Evolutionary conservation across 768 basidiomycete genomes (phyloP), one percentile per base, ranked within the genome.

Genomic region (Cystofilobasidium macerans): DNA sequence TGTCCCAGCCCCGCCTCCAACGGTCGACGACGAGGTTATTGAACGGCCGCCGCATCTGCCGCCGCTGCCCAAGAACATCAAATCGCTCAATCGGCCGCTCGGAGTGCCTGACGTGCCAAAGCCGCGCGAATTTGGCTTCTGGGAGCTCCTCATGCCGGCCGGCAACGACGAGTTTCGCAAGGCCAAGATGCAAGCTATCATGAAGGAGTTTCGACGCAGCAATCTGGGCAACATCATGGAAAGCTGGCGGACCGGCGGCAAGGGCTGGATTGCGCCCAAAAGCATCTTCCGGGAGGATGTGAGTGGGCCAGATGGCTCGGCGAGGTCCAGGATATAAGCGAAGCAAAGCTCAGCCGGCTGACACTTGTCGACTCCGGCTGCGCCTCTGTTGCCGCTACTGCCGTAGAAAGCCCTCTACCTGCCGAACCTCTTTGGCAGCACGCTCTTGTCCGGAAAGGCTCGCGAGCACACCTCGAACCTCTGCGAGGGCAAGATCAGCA

Each of bases 191-290:
- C 26, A 32, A 18, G 51, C 51, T 30, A 54, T 54, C 30, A 18
- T 54, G 18, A n/a, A 16, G 18, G 51, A 54, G 28, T 54, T 54
- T 16, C 9, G 7, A 30, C 11, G 51, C 28, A 54, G 51, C 51
- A 54, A 54, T 30, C 51, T 54, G 28, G 28, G 51, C 26, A 54
- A 30, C 51, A 54, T 54, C 51, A 54, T 54, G 58, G 58, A 40
- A 24, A 56, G 51, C 38, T 42, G 30, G 42, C 43, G 22, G 28
- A 22, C 60, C 28, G 53, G 51, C 12, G 35, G 48, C 11, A 63
- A 63, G 36, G 62, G 38, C 38, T 63, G 62, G 62, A 54, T 63
- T 16, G 62, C 51, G n/a, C 62, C 62, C 7, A 54, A 40, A 26
- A 36, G 26, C 36, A 32, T 63, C 26, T 16, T 42, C 16, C 40